Base-by-base conservation (phyloP, 1,284 basidiomycete species). In the Moniliophthora roreri region DNA sequence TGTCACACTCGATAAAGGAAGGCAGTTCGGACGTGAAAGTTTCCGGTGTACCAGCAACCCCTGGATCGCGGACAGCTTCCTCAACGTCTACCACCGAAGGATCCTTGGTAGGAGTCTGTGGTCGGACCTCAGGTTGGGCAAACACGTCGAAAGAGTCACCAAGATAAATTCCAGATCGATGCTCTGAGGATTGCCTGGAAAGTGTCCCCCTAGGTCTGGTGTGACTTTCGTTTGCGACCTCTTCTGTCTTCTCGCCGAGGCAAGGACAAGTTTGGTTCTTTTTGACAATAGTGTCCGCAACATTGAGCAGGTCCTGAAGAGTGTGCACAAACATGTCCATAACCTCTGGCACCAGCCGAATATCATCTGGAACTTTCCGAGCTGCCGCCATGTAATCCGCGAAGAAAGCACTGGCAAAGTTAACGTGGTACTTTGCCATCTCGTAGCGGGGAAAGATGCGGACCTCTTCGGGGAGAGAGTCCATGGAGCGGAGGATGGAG, bases 401-500 rank as follows among this genome's bases (percentile, higher is more conserved):
- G 47, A 64, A 51, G 23, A 61, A 28, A 50, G 51, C 51, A 8
- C 50, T 58, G 4, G 59, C 42, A 26, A 63, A 62, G n/a, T 57
- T 54, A 18, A 60, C 60, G 15, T 49, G 55, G 46, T 50, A 60
- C 16, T 58, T 63, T 8, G 58, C 56, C 21, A 61, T 44, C 28
- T 60, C 58, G 40, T 61, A 62, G 16, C 52, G 48, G 10, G 59
- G 57, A 1, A 60, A 37, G n/a, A 54, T 52, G 26, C 59, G 54
- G 10, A 62, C 54, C 10, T 57, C 56, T 40, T 55, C 49, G 18
- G 62, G 60, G 13, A 66, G 56, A 24, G 53, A 39, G 38, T 60
- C 54, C 55, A 64, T 57, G 7, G 59, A 59, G 11, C 51, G 51
- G 8, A 66, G 39, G 18, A 64, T 60, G 13, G 58, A 53, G 7